These are phyloP conservation scores for Penicillium coffeae DNA, from an alignment of 495 filamentous ascomycete genomes.

Conservation along the genomic window DNA sequence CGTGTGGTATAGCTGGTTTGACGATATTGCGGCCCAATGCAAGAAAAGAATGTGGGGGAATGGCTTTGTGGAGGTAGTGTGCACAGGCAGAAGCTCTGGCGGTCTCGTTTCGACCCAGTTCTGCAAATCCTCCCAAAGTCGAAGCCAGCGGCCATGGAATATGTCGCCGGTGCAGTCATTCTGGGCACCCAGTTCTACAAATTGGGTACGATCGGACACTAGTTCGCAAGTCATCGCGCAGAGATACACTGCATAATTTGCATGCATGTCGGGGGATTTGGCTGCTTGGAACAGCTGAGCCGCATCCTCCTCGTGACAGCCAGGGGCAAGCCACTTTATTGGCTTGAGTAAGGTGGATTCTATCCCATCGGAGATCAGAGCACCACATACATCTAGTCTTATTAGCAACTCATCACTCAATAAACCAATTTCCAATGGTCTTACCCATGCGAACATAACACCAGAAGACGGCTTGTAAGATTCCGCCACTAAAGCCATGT, in stretches of 20 bases:
- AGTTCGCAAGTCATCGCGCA: constrained; percentile 40
- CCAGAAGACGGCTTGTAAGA: constrained; percentile 46
- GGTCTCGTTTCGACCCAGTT: constrained; percentile 39
- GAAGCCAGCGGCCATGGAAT: constrained; percentile 30
- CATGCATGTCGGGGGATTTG: constrained; percentile 35
- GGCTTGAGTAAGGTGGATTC: constrained; percentile 39
- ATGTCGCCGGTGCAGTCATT: constrained; percentile 26
- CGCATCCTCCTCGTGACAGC: constrained; percentile 27
- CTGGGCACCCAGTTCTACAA: constrained; percentile 28
- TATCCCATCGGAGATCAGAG: constrained; percentile 43
- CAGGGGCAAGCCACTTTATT: constrained; percentile 37
- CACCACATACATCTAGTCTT: constrained; percentile 41
- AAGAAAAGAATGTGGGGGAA: constrained; percentile 45
- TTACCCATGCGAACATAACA: constrained; percentile 47
- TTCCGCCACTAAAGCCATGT: constrained; percentile 37
- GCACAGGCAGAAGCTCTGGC: constrained; percentile 34
- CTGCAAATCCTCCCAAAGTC: constrained; percentile 42
- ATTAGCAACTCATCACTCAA: constrained; percentile 1
- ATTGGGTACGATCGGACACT: constrained; percentile 36
- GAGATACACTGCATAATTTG: constrained; percentile 48
- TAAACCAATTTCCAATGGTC: constrained; percentile 4
- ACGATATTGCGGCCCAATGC: constrained; percentile 47
- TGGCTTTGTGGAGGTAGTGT: constrained; percentile 28
- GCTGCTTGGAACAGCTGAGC: constrained; percentile 25
- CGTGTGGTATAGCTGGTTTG: constrained; percentile 48